Conservation (phyloP, 2,329 filamentous ascomycete genomes). For the Diatrype stigma region DNA sequence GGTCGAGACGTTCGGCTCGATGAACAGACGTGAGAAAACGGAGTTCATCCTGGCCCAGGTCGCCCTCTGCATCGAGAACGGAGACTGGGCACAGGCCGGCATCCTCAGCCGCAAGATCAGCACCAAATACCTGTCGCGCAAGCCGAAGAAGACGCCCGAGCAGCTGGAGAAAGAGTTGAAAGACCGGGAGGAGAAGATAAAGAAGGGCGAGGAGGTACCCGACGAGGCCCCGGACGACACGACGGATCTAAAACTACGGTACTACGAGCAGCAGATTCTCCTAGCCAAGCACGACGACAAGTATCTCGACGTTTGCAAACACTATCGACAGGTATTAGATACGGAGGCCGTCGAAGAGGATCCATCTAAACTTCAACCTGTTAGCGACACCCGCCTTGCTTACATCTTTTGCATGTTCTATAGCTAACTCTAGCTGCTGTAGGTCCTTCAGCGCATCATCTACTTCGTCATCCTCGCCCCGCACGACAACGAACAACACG, state of each 20-base stretch:
- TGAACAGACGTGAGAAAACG: slow-evolving; percentile 95
- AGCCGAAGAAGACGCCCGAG: slow-evolving; percentile 85
- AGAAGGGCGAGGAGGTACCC: slow-evolving; percentile 72
- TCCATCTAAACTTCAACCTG: slow-evolving; percentile 76
- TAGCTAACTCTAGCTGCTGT: slow-evolving; percentile 13
- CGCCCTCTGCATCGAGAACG: slow-evolving; percentile 87
- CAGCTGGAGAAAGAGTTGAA: slow-evolving; percentile 88
- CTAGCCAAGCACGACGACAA: slow-evolving; percentile 96
- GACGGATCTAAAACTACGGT: slow-evolving; percentile 90
- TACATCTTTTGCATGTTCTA: neutral
- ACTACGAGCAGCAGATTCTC: slow-evolving; percentile 95
- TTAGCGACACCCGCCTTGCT: slow-evolving; percentile 42
- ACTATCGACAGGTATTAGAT: slow-evolving; percentile 94
- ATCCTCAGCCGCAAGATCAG: slow-evolving; percentile 97
- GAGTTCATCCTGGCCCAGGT: slow-evolving; percentile 98
- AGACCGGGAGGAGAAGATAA: slow-evolving; percentile 80
- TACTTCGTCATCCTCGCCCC: slow-evolving; percentile 96
- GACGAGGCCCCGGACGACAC: slow-evolving; percentile 81
- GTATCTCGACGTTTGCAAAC: slow-evolving; percentile 95
- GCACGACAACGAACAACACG: slow-evolving; percentile 97
- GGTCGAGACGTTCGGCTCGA: slow-evolving; percentile 97
- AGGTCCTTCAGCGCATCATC: slow-evolving; percentile 91
- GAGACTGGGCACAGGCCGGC: slow-evolving; percentile 91
- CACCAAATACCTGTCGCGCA: slow-evolving; percentile 84
- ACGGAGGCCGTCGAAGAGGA: slow-evolving; percentile 94